Base-by-base conservation (phyloP, 768 basidiomycete species). In the Boletus insuetus region DNA sequence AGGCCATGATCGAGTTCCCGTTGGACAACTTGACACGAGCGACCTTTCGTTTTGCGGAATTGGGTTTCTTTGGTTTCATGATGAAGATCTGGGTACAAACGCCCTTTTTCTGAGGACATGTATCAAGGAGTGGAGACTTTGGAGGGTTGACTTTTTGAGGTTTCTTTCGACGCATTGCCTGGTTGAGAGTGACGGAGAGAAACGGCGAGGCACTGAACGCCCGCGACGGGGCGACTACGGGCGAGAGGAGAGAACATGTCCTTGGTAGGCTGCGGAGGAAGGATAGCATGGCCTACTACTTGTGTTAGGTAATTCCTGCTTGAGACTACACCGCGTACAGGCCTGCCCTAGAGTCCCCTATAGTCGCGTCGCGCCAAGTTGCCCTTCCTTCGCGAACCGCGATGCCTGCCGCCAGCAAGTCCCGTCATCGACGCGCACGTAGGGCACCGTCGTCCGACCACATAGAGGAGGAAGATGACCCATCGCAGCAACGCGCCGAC, bases 41-140 rank as follows among this genome's bases (percentile, higher is more conserved):
- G 53, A 98, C 92, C 76, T 98, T 98, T 57, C 97, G 91, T 68
- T 97, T 94, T 37, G 95, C 95, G 12, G 96, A 98, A 73, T 99
- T 99, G 59, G 97, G 97, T 69, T 99, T 99, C 79, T 94, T 97
- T 22, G 97, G 97, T 64, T 86, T 91, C 60, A 82, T 83, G 49
- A 85, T 91, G 62, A 86, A 83, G 39, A 93, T 79, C 59, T 86
- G 84, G 39, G 87, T 83, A 70, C 91, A 91, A 56, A 99, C 94
- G 45, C 91, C 97, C 68, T 97, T 97, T 64, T 85, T 83, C 75
- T 98, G 95, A 8, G 89, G 91, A 65, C 83, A 87, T 24, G 71
- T 77, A 50, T 89, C 76, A 17, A 99, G 82, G 11, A 95, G 82
- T 0, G 97, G 97, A 0, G 95, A 86, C 60, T 83, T 82, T 44